Percentiles rank a stretch among this genome's conserved stretches.
phyloP scores from a whole-genome alignment of 192 early-diverging fungal genomes.

The Chytriomyces hyalinus region DNA sequence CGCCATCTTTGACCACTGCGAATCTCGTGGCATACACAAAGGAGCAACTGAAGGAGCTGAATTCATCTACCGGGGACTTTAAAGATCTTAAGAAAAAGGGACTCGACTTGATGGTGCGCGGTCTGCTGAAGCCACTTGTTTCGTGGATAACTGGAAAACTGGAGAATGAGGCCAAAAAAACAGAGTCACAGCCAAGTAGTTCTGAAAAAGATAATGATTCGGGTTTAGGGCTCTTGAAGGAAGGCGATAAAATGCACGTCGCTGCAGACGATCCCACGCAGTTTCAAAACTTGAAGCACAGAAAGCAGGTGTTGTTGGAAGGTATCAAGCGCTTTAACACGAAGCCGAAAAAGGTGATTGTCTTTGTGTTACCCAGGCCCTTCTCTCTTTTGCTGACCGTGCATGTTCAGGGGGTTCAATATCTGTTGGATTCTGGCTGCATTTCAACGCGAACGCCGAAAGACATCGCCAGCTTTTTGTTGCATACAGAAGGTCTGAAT shows the following conservation, averaged over 20 bases:
- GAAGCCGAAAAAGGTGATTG: conserved; percentile 79
- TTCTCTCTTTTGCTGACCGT: neutral
- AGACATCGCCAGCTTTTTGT: conserved; percentile 78
- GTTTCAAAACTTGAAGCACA: conserved; percentile 80
- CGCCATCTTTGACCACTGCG: conserved; percentile 59
- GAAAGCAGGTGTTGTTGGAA: conserved; percentile 82
- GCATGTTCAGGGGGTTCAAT: conserved; percentile 72
- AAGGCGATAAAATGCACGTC: conserved; percentile 40
- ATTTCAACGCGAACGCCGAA: conserved; percentile 69
- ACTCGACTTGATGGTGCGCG: conserved; percentile 58
- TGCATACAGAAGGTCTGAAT: conserved; percentile 78
- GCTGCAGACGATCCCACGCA: conserved; percentile 81
- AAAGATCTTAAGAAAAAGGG: conserved; percentile 58
- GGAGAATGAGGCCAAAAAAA: conserved; percentile 25
- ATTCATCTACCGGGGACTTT: conserved; percentile 57
- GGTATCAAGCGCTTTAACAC: conserved; percentile 82
- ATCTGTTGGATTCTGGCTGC: conserved; percentile 69
- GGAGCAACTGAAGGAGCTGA: conserved; percentile 61
- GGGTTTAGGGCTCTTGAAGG: conserved; percentile 43
- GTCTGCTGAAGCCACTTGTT: conserved; percentile 55
- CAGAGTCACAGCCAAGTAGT: conserved; percentile 17
- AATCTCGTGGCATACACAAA: conserved; percentile 56
- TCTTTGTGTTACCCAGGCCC: neutral
- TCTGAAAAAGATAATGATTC: conserved; percentile 25
- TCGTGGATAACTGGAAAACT: conserved; percentile 44